These are phyloP conservation scores for Byssoonygena ceratinophila DNA, from an alignment of 2,329 filamentous ascomycete species.

Conservation along the genomic window DNA sequence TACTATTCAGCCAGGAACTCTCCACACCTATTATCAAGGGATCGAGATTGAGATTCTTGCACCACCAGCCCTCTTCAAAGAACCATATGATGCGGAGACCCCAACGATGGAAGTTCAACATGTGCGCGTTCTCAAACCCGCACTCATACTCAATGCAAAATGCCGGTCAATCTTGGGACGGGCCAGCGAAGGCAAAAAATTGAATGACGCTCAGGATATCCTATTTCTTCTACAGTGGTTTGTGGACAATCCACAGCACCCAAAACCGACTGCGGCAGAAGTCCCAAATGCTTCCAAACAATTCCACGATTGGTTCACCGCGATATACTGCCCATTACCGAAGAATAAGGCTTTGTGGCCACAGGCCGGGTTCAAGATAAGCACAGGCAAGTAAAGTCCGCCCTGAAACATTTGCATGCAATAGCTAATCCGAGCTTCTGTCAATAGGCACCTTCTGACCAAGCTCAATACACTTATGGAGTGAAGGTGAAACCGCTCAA, in stretches of 20 bases:
- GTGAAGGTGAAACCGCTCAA: background rate
- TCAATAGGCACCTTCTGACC: constrained; percentile 1
- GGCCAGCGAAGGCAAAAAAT: constrained; percentile 6
- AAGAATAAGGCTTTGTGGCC: background rate
- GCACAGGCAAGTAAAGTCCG: background rate
- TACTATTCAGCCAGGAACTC: constrained; percentile 4
- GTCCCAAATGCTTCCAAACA: background rate
- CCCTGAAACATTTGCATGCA: background rate
- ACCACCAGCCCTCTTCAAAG: constrained; percentile 7
- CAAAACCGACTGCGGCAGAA: background rate
- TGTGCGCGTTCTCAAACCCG: constrained; percentile 7
- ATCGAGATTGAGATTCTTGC: constrained; percentile 7
- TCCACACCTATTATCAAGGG: constrained; percentile 7
- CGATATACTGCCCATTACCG: background rate
- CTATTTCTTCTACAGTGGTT: constrained; percentile 1
- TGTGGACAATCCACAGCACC: background rate
- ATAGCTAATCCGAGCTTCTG: background rate
- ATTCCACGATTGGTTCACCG: constrained; percentile 1
- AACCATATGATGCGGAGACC: constrained; percentile 1
- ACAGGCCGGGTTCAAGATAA: background rate
- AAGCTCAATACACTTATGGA: background rate
- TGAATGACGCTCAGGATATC: constrained; percentile 2
- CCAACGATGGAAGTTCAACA: constrained; percentile 5
- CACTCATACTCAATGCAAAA: constrained; percentile 10
- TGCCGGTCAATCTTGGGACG: constrained; percentile 8